These are phyloP conservation scores for Erythrobasidium hasegawianum DNA, from an alignment of 1,284 basidiomycete genomes.

Conservation along the genomic window DNA sequence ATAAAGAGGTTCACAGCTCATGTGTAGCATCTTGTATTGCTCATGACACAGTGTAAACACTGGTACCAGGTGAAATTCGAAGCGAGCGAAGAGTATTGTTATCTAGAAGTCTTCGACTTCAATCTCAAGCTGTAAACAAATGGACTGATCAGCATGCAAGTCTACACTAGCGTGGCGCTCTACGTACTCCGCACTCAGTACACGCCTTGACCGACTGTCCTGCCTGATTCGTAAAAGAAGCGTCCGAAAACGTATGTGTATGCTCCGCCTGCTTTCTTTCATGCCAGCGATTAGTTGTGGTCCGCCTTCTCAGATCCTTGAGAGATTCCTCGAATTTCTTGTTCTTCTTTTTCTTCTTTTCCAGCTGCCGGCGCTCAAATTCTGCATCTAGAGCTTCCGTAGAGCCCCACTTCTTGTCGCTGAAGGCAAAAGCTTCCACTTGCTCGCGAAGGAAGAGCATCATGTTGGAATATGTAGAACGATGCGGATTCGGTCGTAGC, in stretches of 20 bases:
- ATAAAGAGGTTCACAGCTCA: slow-evolving; percentile 8
- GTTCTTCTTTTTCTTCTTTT: slow-evolving; percentile 86
- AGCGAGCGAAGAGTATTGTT: too few species aligned
- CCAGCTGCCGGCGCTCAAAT: slow-evolving; percentile 70
- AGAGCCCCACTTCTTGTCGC: slow-evolving; percentile 84
- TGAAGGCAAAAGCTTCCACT: slow-evolving; percentile 92
- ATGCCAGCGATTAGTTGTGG: slow-evolving; percentile 86
- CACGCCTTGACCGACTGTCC: slow-evolving; percentile 66
- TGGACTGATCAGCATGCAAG: too few species aligned
- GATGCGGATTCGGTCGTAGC: slow-evolving; percentile 93
- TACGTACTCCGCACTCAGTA: slow-evolving; percentile 71
- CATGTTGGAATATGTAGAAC: slow-evolving; percentile 97
- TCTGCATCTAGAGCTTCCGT: slow-evolving; percentile 85
- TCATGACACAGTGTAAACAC: too few species aligned
- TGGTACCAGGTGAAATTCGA: too few species aligned
- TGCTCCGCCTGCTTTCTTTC: slow-evolving; percentile 79
- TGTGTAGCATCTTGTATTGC: too few species aligned
- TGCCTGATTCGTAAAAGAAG: slow-evolving; percentile 53
- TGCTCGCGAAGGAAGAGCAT: slow-evolving; percentile 94
- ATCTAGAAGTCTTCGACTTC: slow-evolving; percentile 29
- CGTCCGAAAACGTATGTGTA: slow-evolving; percentile 71
- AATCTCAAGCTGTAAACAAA: slow-evolving; percentile 28
- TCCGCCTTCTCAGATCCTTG: slow-evolving; percentile 73
- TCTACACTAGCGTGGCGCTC: too few species aligned
- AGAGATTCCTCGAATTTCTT: slow-evolving; percentile 88